Evolutionary conservation across 805 yeast species (phyloP), one percentile per base, ranked within the genome.

Genomic region (Hanseniaspora occidentalis): DNA sequence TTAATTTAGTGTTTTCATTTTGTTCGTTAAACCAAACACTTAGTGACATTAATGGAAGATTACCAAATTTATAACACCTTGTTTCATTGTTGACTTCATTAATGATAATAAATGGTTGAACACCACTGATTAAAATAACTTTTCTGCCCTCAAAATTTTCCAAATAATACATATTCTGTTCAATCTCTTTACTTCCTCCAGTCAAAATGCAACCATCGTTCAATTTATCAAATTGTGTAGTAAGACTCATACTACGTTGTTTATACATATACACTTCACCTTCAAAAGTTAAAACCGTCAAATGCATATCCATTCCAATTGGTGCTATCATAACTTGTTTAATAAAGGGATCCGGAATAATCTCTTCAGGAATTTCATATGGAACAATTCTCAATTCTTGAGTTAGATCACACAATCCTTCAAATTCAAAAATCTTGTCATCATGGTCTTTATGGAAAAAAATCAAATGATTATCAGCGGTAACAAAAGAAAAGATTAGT

Each of bases 231-330:
- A 38, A 6, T 56, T 74, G 20, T 4, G 18, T 41, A 5, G 41
- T 41, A 14, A 37, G 25, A 18, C 26, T 35, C 16, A 35, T 37
- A n/a, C 19, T 24, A n/a, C 38, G 14, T 26, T 77, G 61, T 48
- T 75, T 76, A 56, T 85, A 86, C 38, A 82, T 61, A 26, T 75
- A 63, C 2, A 85, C 62, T 54, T 84, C 92, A 49, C 94, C 94
- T 40, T 94, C 92, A 53, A 77, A 73, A 0, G 94, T 85, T 38
- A 84, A 60, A 6, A 84, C 65, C 0, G 85, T 69, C 43, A 86
- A 56, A 54, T 76, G 76, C 48, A 82, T 86, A 37, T 77, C 79
- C 35, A 70, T 66, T n/a, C 35, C 35, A 6, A 38, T 52, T 36
- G 70, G 71, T 35, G 75, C 70, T 14, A 75, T 60, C 56, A 79